Evolutionary conservation across 139 green algal species (phyloP).

Genomic region (Diplosphaera chodatii): DNA sequence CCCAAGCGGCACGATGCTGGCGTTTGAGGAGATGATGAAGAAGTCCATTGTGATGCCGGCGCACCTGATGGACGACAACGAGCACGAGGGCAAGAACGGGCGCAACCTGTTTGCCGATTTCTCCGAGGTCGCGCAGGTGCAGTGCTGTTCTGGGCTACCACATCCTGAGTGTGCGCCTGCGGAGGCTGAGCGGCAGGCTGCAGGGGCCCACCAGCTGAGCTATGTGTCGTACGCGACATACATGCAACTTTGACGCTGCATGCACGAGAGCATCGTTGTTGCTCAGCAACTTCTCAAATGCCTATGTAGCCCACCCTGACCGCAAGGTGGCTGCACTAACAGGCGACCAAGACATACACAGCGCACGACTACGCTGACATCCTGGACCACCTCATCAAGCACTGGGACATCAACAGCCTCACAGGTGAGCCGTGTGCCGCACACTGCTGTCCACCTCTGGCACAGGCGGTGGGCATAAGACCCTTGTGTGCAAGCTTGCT

Average conservation of each 20-base stretch:
- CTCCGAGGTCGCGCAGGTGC: slow-evolving; percentile 79
- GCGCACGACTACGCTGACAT: slow-evolving; percentile 92
- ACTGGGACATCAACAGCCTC: slow-evolving; percentile 69
- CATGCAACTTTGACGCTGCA: no score
- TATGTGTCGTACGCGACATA: no score
- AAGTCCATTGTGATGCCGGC: slow-evolving; percentile 99
- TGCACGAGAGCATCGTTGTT: no score
- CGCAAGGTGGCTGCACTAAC: not conserved
- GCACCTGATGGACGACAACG: slow-evolving; percentile 91
- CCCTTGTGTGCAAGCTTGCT: no score
- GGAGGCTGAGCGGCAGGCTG: no score
- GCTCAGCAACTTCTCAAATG: no score
- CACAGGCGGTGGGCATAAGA: no score
- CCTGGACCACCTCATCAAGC: slow-evolving; percentile 86
- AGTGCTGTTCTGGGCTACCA: not conserved
- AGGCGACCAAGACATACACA: slow-evolving; percentile 39
- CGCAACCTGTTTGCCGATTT: slow-evolving; percentile 92
- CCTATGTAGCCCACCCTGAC: no score
- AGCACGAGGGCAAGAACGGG: slow-evolving; percentile 58
- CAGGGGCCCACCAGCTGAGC: no score
- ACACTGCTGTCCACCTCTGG: no score
- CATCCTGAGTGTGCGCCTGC: no score
- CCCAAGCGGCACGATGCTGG: slow-evolving; percentile 79
- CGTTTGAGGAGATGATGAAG: slow-evolving; percentile 97
- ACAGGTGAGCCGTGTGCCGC: no score